phyloP scores from a whole-genome alignment of 768 basidiomycete genomes.

The Russula compacta region DNA sequence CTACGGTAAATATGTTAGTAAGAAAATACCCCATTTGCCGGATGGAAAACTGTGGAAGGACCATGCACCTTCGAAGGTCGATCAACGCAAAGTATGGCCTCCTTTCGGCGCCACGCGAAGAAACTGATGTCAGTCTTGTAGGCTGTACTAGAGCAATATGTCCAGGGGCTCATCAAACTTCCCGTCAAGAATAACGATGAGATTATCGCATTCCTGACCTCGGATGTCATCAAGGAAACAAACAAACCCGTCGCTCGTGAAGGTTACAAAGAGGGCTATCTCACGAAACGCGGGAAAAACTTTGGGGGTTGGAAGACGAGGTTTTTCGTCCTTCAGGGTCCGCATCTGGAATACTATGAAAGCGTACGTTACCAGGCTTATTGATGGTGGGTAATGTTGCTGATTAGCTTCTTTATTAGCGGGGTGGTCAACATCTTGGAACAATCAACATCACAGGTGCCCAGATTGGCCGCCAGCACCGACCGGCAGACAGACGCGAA shows the following conservation, averaged over 20 bases:
- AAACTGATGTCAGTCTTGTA: conserved; percentile 25
- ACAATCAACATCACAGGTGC: conserved; percentile 87
- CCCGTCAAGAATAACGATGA: conserved; percentile 84
- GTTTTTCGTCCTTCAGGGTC: conserved; percentile 89
- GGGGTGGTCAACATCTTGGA: conserved; percentile 85
- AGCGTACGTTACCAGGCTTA: conserved; percentile 53
- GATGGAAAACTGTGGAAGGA: conserved; percentile 95
- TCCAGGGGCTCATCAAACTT: conserved; percentile 73
- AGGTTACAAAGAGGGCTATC: conserved; percentile 89
- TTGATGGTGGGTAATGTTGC: background rate
- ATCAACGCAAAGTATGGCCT: conserved; percentile 79
- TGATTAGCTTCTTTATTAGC: conserved; percentile 34
- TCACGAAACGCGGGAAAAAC: conserved; percentile 94
- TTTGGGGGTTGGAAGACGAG: conserved; percentile 98
- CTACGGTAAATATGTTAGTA: conserved; percentile 55
- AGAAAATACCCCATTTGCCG: conserved; percentile 74
- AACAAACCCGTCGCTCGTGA: conserved; percentile 69
- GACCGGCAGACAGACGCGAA: conserved; percentile 40
- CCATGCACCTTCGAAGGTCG: conserved; percentile 92
- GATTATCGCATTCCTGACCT: conserved; percentile 85
- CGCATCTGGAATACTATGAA: conserved; percentile 90
- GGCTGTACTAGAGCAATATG: conserved; percentile 75
- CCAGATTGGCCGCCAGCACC: conserved; percentile 92
- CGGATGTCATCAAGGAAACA: conserved; percentile 72
- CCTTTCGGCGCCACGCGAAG: conserved; percentile 2